These are phyloP conservation scores for Evernia prunastri DNA, from an alignment of 495 filamentous ascomycete species.

Conservation along the genomic window DNA sequence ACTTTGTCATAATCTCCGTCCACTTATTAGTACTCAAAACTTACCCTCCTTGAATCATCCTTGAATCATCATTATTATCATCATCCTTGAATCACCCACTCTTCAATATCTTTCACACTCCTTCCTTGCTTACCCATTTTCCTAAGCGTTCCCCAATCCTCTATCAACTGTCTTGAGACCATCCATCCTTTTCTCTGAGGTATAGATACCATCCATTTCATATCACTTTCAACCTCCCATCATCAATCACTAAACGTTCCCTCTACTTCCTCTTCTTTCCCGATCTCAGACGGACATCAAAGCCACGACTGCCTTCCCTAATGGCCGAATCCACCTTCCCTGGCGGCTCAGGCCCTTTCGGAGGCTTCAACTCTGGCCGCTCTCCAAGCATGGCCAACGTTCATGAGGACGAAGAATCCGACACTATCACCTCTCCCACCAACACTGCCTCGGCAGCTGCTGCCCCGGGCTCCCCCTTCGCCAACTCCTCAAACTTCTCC, in stretches of 20 bases:
- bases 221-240: neutral
- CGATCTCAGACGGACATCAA: neutral
- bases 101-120: too few relatives aligned
- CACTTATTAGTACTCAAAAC: too few relatives aligned
- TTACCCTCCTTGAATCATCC: neutral
- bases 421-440: slow-evolving; percentile 54
- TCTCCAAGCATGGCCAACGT: slow-evolving; percentile 45
- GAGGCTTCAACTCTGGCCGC: slow-evolving; percentile 32
- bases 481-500: slow-evolving; percentile 22
- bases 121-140: neutral
- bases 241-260: neutral
- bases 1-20: too few relatives aligned
- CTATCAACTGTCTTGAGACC: too few relatives aligned
- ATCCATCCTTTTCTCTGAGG: too few relatives aligned
- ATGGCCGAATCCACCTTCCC: slow-evolving; percentile 55
- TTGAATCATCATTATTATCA: too few relatives aligned
- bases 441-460: slow-evolving; percentile 43
- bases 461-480: slow-evolving; percentile 17
- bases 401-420: slow-evolving; percentile 57
- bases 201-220: neutral
- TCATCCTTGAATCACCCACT: too few relatives aligned
- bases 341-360: slow-evolving; percentile 52
- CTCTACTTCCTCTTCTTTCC: neutral
- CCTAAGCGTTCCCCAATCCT: too few relatives aligned
- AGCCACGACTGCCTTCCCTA: slow-evolving; percentile 5